Percentiles rank a stretch among this genome's conserved stretches.
Evolutionary conservation across 768 basidiomycete genomes (phyloP).

Genomic region (Tulasnella sp.): DNA sequence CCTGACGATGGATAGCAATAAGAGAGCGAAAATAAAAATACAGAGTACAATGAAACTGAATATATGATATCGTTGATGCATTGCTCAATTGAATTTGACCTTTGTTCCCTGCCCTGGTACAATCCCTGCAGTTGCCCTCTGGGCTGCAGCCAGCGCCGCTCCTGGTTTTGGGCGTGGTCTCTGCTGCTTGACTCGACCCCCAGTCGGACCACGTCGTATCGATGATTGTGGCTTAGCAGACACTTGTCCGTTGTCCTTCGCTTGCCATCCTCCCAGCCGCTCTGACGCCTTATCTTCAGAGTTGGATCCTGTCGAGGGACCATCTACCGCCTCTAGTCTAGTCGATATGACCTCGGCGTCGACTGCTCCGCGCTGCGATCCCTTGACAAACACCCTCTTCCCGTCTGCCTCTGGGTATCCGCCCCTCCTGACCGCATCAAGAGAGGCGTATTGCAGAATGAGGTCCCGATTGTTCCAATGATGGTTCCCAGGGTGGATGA

Average conservation of each 20-base stretch:
- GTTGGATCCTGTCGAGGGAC: neutral
- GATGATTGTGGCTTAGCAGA: constrained; percentile 3
- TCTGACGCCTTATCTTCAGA: constrained; percentile 22
- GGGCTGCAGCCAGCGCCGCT: constrained; percentile 66
- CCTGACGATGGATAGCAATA: too few relatives aligned
- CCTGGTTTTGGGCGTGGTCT: constrained; percentile 55
- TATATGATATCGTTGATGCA: too few relatives aligned
- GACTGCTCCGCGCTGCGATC: neutral
- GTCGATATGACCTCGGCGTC: neutral
- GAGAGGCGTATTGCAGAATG: constrained; percentile 79
- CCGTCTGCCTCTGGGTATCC: constrained; percentile 26
- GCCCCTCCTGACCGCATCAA: constrained; percentile 82
- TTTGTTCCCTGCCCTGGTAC: constrained; percentile 60
- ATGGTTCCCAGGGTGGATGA: constrained; percentile 79
- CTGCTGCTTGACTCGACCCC: constrained; percentile 28
- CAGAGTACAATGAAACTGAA: too few relatives aligned
- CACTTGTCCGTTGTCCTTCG: constrained; percentile 2
- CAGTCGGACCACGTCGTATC: neutral
- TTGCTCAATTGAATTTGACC: constrained; percentile 43
- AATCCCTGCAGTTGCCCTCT: constrained; percentile 67
- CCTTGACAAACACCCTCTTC: constrained; percentile 9
- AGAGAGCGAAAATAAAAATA: too few relatives aligned
- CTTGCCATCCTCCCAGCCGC: constrained; percentile 16
- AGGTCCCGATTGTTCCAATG: constrained; percentile 73
- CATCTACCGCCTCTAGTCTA: neutral